Base-by-base conservation (phyloP, 129 eudicot species). In the Flaveria robusta region DNA sequence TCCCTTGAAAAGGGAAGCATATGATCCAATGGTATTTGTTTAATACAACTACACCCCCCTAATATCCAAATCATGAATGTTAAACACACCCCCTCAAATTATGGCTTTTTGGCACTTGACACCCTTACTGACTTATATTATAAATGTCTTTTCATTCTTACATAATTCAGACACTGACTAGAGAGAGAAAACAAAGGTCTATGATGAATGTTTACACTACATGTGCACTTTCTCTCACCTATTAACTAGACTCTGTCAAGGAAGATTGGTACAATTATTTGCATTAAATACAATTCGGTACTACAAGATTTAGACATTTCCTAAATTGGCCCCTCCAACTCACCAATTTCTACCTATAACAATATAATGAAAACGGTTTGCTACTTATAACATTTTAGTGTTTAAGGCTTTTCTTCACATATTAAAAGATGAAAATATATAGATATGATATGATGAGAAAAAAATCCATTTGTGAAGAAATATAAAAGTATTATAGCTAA, bases 261-360 rank as follows among this genome's bases (percentile, higher is more conserved):
- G 15, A 69, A 68, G 46, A 34, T 55, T 80, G 34, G 83, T 80
- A 80, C 83, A 80, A 80, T 80, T 80, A 80, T 80, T 80, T 80
- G 75, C 79, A 66, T 73, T 80, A 80, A 80, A 67, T 74, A 74
- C 79, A 43, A 27, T 74, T 54, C 29, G 68, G 66, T 74, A 80
- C 79, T 74, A 49, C 41, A 58, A 73, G 59, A 43, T 74, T 72
- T 74, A 45, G 75, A 74, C 79, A 41, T 80, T 74, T 69, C 79
- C 83, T 54, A 45, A 74, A 55, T 66, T 80, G 83, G 79, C 55
- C 83, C 68, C 79, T 74, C 60, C 64, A 42, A 66, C 68, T 73
- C 63, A 51, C 70, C 63, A 72, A 58, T 74, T 71, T 74, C 67
- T 72, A 52, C 79, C 64, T 12, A 66, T 74, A 24, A 56, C 19